These are phyloP conservation scores for Coemansia reversa DNA, from an alignment of 192 early-diverging fungal genomes.

Conservation along the genomic window DNA sequence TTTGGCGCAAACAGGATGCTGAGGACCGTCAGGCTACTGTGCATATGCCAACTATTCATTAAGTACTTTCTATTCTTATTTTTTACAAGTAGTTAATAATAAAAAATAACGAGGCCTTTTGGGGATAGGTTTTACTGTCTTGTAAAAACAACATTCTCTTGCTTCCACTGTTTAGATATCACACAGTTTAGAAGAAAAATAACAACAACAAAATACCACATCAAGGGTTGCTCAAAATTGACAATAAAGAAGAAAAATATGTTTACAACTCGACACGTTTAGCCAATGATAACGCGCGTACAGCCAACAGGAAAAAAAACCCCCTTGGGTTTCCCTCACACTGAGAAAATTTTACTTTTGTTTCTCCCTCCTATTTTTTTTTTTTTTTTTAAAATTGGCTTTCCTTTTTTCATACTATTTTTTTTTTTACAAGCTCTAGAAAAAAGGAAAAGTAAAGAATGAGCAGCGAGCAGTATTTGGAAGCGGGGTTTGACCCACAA, in stretches of 20 bases:
- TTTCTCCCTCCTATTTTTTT: slow-evolving; percentile 3
- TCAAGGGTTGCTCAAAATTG: too few species aligned
- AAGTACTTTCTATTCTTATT: slow-evolving; percentile 21
- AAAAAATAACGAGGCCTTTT: slow-evolving; percentile 3
- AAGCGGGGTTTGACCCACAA: slow-evolving; percentile 47
- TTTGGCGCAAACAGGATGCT: slow-evolving; percentile 90
- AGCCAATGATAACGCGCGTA: slow-evolving; percentile 7
- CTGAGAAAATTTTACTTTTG: slow-evolving; percentile 14
- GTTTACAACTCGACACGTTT: not conserved
- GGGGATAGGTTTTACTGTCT: not conserved
- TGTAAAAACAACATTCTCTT: too few species aligned
- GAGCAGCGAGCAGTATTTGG: slow-evolving; percentile 34
- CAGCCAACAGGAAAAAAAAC: not conserved
- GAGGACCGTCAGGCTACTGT: slow-evolving; percentile 61
- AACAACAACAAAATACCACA: not conserved
- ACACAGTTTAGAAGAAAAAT: not conserved
- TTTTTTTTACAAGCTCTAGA: slow-evolving; percentile 7
- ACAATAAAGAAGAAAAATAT: not conserved
- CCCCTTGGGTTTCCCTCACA: not conserved
- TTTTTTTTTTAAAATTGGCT: not conserved
- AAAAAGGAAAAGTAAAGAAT: slow-evolving; percentile 10
- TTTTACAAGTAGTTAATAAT: too few species aligned
- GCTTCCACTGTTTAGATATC: not conserved
- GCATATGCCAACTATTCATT: slow-evolving; percentile 85
- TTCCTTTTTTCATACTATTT: slow-evolving; percentile 3